Conservation (phyloP, 2,329 filamentous ascomycete species). For the Claviceps pazoutovae region DNA sequence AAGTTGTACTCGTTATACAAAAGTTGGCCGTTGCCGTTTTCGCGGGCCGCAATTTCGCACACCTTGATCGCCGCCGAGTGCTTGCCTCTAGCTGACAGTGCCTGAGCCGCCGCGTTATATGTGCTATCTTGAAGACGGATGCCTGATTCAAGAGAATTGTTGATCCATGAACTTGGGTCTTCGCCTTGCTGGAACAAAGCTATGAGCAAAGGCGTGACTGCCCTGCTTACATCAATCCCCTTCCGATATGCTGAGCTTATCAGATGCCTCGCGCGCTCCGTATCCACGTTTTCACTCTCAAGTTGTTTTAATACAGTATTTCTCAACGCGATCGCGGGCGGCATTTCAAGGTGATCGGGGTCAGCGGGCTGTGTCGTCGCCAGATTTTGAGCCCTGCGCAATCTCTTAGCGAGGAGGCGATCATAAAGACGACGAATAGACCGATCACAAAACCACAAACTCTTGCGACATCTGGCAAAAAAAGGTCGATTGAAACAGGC, state of each 20-base stretch:
- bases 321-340: slow-evolving; percentile 19
- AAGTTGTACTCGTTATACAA: slow-evolving; percentile 26
- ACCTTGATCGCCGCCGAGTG: slow-evolving; percentile 17
- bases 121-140: slow-evolving; percentile 20
- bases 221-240: slow-evolving; percentile 28
- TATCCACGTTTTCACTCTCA: slow-evolving; percentile 14
- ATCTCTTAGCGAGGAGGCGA: slow-evolving; percentile 2
- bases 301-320: slow-evolving; percentile 32
- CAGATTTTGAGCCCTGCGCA: slow-evolving; percentile 16
- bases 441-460: slow-evolving; percentile 20
- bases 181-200: slow-evolving; percentile 22
- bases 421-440: slow-evolving; percentile 7
- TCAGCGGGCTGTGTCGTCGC: slow-evolving; percentile 16
- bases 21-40: slow-evolving; percentile 22
- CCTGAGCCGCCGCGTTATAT: slow-evolving; percentile 22
- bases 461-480: slow-evolving; percentile 17
- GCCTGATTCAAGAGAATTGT: slow-evolving; percentile 14
- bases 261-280: slow-evolving; percentile 22
- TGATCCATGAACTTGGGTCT: slow-evolving; percentile 13
- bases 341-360: neutral
- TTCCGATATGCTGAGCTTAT: slow-evolving; percentile 24
- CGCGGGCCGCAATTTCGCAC: slow-evolving; percentile 21
- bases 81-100: slow-evolving; percentile 16
- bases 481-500: slow-evolving; percentile 17
- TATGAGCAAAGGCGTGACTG: slow-evolving; percentile 25